Evolutionary conservation across 2,329 filamentous ascomycete species (phyloP).

Genomic region (Phialophora verrucosa): DNA sequence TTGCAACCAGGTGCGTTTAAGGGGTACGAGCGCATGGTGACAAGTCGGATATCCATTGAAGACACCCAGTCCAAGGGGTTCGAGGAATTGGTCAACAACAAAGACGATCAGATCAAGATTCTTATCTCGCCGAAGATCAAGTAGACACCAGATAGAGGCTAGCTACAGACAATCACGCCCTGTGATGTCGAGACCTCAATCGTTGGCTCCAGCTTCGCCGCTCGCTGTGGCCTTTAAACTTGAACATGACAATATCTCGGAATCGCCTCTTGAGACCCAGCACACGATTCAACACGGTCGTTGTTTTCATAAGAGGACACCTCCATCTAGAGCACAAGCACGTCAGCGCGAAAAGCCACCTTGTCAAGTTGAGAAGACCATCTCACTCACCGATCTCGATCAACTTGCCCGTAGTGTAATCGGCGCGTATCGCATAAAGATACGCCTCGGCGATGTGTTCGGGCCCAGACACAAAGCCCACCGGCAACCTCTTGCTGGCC

Average conservation of each 20-base stretch:
- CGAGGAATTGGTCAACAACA: slow-evolving; percentile 61
- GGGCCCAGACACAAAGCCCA: slow-evolving; percentile 46
- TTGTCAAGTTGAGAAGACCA: too few species aligned
- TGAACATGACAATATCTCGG: too few species aligned
- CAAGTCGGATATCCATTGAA: slow-evolving; percentile 60
- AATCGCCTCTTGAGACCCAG: neutral
- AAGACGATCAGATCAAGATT: slow-evolving; percentile 68
- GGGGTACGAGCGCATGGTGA: slow-evolving; percentile 60
- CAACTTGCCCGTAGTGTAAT: slow-evolving; percentile 34
- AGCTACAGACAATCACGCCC: too few species aligned
- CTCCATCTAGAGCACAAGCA: slow-evolving; percentile 7
- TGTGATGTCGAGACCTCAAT: neutral
- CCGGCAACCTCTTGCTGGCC: slow-evolving; percentile 28
- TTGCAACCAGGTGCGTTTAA: slow-evolving; percentile 41
- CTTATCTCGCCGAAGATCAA: slow-evolving; percentile 51
- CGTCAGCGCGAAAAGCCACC: neutral
- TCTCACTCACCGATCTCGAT: slow-evolving; percentile 34
- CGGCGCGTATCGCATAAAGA: slow-evolving; percentile 45
- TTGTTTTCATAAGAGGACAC: slow-evolving; percentile 7
- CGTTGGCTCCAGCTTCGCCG: neutral
- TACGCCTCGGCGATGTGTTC: slow-evolving; percentile 56
- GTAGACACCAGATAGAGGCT: neutral
- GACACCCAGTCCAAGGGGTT: slow-evolving; percentile 64
- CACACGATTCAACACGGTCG: neutral
- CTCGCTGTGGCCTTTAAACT: too few species aligned